Evolutionary conservation across 179 eudicot species (phyloP).

Genomic region (Carnegiea gigantea): DNA sequence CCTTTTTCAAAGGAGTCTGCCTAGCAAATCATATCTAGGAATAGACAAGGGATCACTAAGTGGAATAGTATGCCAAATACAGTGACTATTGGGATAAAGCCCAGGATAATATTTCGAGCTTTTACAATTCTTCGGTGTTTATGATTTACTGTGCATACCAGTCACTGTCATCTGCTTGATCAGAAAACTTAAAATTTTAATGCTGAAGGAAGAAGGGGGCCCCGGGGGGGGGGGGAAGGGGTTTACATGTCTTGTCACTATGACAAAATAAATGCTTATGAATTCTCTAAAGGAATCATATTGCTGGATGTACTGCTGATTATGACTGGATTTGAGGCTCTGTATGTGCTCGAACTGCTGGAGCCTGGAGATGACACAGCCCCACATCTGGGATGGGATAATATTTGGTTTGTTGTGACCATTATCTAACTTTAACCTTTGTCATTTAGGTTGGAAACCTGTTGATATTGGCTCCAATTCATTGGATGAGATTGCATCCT

Average conservation of each 20-base stretch:
- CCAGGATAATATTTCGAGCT: neutral
- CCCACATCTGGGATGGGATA: neutral
- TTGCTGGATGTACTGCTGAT: neutral
- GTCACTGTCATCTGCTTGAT: neutral
- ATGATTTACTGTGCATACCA: neutral
- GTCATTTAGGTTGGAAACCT: slow-evolving; percentile 71
- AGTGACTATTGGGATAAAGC: neutral
- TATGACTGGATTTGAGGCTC: neutral
- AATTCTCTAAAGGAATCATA: neutral
- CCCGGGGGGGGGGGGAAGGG: no score
- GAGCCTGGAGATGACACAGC: neutral
- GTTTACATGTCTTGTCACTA: neutral
- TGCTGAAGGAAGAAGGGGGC: neutral
- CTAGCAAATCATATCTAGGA: no score
- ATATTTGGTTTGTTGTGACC: neutral
- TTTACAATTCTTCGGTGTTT: neutral
- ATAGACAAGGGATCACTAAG: neutral
- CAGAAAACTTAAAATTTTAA: neutral
- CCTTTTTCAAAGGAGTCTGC: no score
- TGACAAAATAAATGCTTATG: neutral
- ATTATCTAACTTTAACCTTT: slow-evolving; percentile 11
- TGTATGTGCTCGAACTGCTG: neutral
- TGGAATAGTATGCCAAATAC: neutral
- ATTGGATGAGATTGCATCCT: slow-evolving; percentile 48
- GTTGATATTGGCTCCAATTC: slow-evolving; percentile 78